These are phyloP conservation scores for Falciphora oryzae DNA, from an alignment of 2,329 filamentous ascomycete species.

Conservation along the genomic window DNA sequence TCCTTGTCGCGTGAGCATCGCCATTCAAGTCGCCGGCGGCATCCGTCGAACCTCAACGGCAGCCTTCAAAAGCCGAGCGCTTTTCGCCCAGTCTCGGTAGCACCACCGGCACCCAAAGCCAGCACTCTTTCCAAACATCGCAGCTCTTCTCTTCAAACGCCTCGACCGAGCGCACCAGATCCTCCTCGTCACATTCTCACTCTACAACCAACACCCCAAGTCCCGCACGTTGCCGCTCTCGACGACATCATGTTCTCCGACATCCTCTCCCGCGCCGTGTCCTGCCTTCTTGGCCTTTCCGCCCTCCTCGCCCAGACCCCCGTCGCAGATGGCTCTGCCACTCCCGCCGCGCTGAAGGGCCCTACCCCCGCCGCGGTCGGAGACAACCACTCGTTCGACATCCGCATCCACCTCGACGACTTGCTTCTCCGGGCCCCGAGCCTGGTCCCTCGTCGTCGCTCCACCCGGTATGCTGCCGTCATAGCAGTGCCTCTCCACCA, in stretches of 20 bases:
- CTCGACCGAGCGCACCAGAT: no score
- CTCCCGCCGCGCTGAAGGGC: neutral
- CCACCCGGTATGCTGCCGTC: neutral
- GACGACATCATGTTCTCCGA: neutral
- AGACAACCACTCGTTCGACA: neutral
- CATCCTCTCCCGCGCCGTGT: neutral
- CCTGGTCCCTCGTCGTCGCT: neutral
- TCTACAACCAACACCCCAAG: neutral
- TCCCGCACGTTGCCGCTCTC: no score
- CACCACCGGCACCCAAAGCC: neutral
- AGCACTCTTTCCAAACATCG: neutral
- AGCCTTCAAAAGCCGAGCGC: neutral
- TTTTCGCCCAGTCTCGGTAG: neutral
- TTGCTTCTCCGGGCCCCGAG: neutral
- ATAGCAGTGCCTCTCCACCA: neutral
- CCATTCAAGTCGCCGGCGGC: neutral
- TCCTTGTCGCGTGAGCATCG: neutral
- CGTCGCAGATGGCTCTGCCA: neutral
- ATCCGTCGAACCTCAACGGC: neutral
- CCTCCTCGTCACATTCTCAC: neutral
- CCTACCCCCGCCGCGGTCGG: neutral
- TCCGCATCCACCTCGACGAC: neutral
- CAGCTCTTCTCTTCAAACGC: neutral
- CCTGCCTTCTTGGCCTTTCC: neutral
- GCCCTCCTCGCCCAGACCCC: neutral